Base-by-base conservation (phyloP, 257 asterid species). In the Schizonepeta tenuifolia region DNA sequence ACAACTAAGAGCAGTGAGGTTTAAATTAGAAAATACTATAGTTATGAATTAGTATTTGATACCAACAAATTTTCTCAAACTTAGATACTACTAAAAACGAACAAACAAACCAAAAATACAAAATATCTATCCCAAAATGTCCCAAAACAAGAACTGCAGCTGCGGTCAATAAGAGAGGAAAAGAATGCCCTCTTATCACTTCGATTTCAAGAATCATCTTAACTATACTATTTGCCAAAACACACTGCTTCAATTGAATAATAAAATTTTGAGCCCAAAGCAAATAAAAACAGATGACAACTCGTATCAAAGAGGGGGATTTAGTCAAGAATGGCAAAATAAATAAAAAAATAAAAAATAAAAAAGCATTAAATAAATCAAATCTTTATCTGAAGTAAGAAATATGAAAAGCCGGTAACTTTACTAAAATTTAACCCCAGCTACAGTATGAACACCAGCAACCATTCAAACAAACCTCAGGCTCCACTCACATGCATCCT, bases 401-500 rank as follows among this genome's bases (percentile, higher is more conserved):
- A 41, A 66, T 65, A 70, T 33, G 38, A 56, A 77, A 77, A 70
- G 76, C 38, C 54, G 62, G 72, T 67, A 61, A 55, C 84, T 76
- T 78, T 21, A 80, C 78, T 70, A 58, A 49, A 75, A n/a, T 15
- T 18, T 5, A 71, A 7, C 41, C 54, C 75, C 61, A 61, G 13
- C 56, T 43, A 71, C 72, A 75, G 58, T 28, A 57, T 24, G 65
- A 69, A 47, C 72, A 21, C 35, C 49, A 47, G 31, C 28, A 44
- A 17, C 65, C 31, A 76, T 44, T 3, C 26, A 70, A 41, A 64
- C 26, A 70, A 41, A 64, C 75, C 36, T 31, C 36, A 31, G 36
- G 36, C 36, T 31, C 36, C 36, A 31, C 7, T 31, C 63, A 41
- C 56, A 84, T 80, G 87, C 88, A 81, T 58, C 76, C 78, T 68